These are phyloP conservation scores for Scenedesmus sp. DNA, from an alignment of 163 green algal species.

Conservation along the genomic window DNA sequence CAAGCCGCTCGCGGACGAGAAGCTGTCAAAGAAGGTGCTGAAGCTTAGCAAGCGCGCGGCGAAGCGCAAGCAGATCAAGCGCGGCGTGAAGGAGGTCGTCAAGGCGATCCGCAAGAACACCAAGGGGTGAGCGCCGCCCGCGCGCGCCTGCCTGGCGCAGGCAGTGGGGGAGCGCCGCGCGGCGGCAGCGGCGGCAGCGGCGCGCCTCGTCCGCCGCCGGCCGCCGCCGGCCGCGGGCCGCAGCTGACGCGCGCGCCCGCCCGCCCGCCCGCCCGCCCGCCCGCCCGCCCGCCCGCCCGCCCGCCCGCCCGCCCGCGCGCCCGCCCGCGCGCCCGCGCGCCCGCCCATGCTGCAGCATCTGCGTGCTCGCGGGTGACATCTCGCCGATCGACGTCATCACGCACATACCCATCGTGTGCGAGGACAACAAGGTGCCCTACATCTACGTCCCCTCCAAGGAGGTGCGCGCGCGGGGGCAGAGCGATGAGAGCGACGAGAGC, in stretches of 20 bases:
- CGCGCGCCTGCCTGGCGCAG: no score
- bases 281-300: no score
- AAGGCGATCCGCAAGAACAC: constrained; percentile 94
- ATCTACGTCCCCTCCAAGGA: constrained; percentile 98
- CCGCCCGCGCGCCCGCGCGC: no score
- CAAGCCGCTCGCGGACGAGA: constrained; percentile 92
- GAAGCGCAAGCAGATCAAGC: constrained; percentile 95
- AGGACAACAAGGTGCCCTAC: constrained; percentile 96
- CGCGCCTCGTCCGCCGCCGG: not conserved
- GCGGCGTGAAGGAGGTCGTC: constrained; percentile 98
- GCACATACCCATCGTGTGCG: constrained; percentile 96
- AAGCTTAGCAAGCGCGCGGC: constrained; percentile 98
- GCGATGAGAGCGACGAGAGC: not conserved
- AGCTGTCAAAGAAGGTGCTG: constrained; percentile 93
- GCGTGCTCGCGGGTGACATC: constrained; percentile 97
- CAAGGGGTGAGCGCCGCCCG: constrained; percentile 92
- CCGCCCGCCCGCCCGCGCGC: no score
- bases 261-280: no score
- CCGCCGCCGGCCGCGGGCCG: no score
- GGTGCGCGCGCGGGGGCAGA: constrained; percentile 49
- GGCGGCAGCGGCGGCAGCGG: not conserved
- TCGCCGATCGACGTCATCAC: constrained; percentile 98
- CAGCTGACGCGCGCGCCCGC: not conserved
- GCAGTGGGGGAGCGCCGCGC: no score
- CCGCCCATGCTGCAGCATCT: constrained; percentile 87